phyloP scores from a whole-genome alignment of 164 flowering plant genomes.

The Nymphaea colorata region DNA sequence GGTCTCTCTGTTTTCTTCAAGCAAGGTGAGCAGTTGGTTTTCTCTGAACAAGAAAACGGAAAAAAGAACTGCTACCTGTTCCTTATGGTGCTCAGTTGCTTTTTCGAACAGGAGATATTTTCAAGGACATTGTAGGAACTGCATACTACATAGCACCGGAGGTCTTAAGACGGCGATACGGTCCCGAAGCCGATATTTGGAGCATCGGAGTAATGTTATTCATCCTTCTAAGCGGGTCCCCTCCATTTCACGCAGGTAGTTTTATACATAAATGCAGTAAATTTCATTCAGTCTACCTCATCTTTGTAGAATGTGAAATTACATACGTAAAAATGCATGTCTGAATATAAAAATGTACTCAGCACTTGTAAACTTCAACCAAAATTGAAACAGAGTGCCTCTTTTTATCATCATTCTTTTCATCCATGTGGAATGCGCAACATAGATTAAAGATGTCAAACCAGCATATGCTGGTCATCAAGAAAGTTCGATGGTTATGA shows the following conservation, averaged over 20 bases:
- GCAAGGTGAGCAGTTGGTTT: constrained; percentile 39
- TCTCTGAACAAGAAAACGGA: neutral
- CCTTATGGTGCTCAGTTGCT: neutral
- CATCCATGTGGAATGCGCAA: neutral
- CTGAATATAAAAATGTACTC: neutral
- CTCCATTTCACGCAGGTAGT: neutral
- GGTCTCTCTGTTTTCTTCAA: constrained; percentile 90
- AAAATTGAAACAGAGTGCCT: neutral
- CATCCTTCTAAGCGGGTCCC: neutral
- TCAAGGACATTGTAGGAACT: neutral
- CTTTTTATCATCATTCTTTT: neutral
- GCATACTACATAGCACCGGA: neutral
- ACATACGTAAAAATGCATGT: neutral
- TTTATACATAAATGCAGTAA: neutral
- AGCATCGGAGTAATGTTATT: neutral
- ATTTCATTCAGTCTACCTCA: too few relatives aligned
- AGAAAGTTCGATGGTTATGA: neutral
- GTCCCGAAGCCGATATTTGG: neutral
- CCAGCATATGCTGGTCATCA: too few relatives aligned
- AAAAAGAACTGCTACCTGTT: neutral
- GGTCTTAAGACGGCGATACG: neutral
- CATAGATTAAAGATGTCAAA: neutral
- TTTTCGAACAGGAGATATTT: neutral
- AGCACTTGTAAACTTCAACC: too few relatives aligned
- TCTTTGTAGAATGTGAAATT: too few relatives aligned